Conservation (phyloP, 2,329 filamentous ascomycete genomes). For the Pezicula neosporulosa region DNA sequence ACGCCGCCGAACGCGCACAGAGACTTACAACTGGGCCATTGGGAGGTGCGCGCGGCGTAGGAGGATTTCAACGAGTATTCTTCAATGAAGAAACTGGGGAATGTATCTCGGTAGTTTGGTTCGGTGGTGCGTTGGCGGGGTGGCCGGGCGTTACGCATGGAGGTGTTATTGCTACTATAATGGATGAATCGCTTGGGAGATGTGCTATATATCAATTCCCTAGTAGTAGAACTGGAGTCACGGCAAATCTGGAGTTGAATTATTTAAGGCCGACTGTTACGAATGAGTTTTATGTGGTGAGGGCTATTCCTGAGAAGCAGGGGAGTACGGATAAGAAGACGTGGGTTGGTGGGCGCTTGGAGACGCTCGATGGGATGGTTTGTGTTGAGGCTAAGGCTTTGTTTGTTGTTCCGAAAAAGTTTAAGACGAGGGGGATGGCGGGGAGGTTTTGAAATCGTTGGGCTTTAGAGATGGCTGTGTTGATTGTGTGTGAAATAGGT, state of each 20-base stretch:
- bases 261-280: constrained; percentile 60
- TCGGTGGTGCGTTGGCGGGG: constrained; percentile 61
- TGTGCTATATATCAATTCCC: constrained; percentile 50
- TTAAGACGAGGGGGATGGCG: constrained; percentile 9
- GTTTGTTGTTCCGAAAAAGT: constrained; percentile 54
- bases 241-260: constrained; percentile 54
- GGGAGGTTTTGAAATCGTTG: constrained; percentile 6
- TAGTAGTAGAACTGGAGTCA: constrained; percentile 45
- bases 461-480: neutral
- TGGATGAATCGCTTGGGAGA: constrained; percentile 68
- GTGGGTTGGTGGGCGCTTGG: constrained; percentile 51
- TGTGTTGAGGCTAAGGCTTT: constrained; percentile 56
- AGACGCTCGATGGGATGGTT: constrained; percentile 50
- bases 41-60: constrained; percentile 37
- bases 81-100: constrained; percentile 56
- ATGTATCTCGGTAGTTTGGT: constrained; percentile 60
- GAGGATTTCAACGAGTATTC: constrained; percentile 58
- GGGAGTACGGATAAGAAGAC: constrained; percentile 43
- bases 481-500: no score
- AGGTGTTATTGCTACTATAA: constrained; percentile 62
- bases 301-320: constrained; percentile 39
- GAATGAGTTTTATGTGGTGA: constrained; percentile 61
- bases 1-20: constrained; percentile 9
- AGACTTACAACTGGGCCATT: constrained; percentile 41
- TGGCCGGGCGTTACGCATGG: constrained; percentile 74